Base-by-base conservation (phyloP, 345 rosid genomes). In the Eucalyptus pauciflora region DNA sequence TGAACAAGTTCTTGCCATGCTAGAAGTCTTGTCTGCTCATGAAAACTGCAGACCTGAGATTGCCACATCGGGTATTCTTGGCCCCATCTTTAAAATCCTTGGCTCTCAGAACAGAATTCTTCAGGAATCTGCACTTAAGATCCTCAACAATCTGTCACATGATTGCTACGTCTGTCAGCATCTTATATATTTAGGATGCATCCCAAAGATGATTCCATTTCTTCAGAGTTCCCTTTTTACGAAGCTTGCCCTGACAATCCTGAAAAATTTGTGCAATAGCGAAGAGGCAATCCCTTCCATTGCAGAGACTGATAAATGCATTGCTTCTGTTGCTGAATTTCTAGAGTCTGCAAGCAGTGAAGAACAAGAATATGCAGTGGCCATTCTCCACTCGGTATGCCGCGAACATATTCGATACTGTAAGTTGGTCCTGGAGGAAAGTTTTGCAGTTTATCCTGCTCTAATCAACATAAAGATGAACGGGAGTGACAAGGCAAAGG, bases 141-240 rank as follows among this genome's bases (percentile, higher is more conserved):
- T 91, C 86, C 94, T 97, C 89, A 90, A 50, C 58, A 94, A 94
- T 88, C 91, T 97, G 89, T 96, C 83, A 94, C 24, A 90, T 91
- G 83, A 92, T 89, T 91, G 76, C n/a, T 51, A 93, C 37, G 91
- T 92, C 50, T 94, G 96, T 89, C 85, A 92, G 76, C 89, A 87
- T 50, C 91, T 96, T 91, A 93, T 93, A 29, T 89, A 93, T 88
- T 71, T 71, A 71, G 83, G 83, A 71, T 95, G 93, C 92, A 90
- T 94, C 85, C 93, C 93, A 41, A 94, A 93, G 79, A 91, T 96
- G 91, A 95, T 94, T 87, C 94, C 90, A 52, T 93, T 95, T 89
- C 91, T 96, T 37, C 27, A 86, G 31, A 86, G 37, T 86, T 86
- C 51, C 58, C 43, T 2, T 18, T 54, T 50, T 31, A 29, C 9